Base-by-base conservation (phyloP, 768 basidiomycete species). In the Podaxis pistillaris region DNA sequence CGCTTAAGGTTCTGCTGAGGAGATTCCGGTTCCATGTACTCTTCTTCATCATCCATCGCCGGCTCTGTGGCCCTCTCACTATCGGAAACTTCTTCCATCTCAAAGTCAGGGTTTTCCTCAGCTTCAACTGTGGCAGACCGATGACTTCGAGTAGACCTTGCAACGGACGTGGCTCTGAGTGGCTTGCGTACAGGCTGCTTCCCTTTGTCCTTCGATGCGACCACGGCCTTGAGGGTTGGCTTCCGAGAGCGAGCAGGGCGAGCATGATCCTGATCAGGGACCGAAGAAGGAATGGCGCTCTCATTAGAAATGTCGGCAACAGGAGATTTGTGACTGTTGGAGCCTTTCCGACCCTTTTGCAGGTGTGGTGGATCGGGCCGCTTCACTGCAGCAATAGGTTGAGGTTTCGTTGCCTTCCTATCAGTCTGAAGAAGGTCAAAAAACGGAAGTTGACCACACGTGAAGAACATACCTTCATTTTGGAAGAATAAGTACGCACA, bases 241-340 rank as follows among this genome's bases (percentile, higher is more conserved):
- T 56, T 62, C 44, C 54, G 55, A 38, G 44, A 6, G 19, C 54
- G 54, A 56, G 38, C 19, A 24, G 54, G 24, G 24, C 44, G 63
- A 36, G 55, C 17, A 28, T 63, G 41, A 63, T 85, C 83, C 68
- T 87, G 82, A 41, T 82, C 81, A 2, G 87, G 86, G 49, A 84
- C 74, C 17, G 88, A 90, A 0, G 87, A 87, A 5, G 86, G 86
- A 12, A 88, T 71, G 58, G 67, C 69, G 51, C 61, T 68, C 61
- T 80, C 79, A 70, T 69, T 73, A n/a, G 75, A 76, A n/a, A 58
- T 65, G 28, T 54, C 63, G 12, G 59, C 33, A 15, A 19, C 28
- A 56, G 28, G 28, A 19, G 49, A 11, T 26, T 56, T 49, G 41
- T 2, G 3, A 15, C 6, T 24, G 4, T 44, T 36, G 13, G 47